Evolutionary conservation across 805 yeast species (phyloP).

Genomic region (Starmerella cellae): DNA sequence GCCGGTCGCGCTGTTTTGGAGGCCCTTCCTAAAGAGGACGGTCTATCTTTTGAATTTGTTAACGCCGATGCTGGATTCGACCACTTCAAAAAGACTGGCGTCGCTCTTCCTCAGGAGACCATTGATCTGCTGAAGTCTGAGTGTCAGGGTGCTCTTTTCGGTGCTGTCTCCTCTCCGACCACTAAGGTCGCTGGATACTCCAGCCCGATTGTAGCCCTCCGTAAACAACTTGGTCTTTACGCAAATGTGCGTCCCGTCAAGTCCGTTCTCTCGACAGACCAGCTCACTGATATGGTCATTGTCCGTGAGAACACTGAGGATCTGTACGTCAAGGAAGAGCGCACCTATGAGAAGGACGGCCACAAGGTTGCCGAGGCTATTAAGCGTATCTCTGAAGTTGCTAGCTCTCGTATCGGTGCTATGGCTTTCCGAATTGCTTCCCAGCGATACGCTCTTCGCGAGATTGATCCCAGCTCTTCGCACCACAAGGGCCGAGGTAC

Average conservation of each 20-base stretch:
- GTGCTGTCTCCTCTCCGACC: slow-evolving; percentile 91
- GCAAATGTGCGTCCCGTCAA: slow-evolving; percentile 98
- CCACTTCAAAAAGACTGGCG: slow-evolving; percentile 85
- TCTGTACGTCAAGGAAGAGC: slow-evolving; percentile 88
- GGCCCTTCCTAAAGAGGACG: slow-evolving; percentile 51
- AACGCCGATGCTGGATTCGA: slow-evolving; percentile 91
- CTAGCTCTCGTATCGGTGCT: slow-evolving; percentile 72
- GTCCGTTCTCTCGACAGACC: slow-evolving; percentile 70
- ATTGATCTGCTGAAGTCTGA: slow-evolving; percentile 59
- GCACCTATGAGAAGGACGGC: slow-evolving; percentile 53
- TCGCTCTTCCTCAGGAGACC: slow-evolving; percentile 88
- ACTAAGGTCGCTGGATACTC: slow-evolving; percentile 92
- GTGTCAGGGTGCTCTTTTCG: slow-evolving; percentile 96
- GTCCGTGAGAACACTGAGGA: slow-evolving; percentile 99
- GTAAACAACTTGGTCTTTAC: slow-evolving; percentile 86
- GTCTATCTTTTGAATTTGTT: slow-evolving; percentile 71
- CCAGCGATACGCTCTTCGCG: slow-evolving; percentile 73
- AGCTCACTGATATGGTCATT: slow-evolving; percentile 92
- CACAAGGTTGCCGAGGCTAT: slow-evolving; percentile 95
- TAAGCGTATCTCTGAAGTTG: slow-evolving; percentile 85
- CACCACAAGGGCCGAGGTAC: slow-evolving; percentile 43
- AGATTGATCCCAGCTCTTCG: slow-evolving; percentile 28
- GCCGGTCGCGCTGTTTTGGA: slow-evolving; percentile 85
- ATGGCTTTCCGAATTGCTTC: slow-evolving; percentile 88
- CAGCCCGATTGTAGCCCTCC: slow-evolving; percentile 95